Evolutionary conservation across 495 filamentous ascomycete genomes (phyloP), one percentile per base, ranked within the genome.

Genomic region (Cercophora scortea): DNA sequence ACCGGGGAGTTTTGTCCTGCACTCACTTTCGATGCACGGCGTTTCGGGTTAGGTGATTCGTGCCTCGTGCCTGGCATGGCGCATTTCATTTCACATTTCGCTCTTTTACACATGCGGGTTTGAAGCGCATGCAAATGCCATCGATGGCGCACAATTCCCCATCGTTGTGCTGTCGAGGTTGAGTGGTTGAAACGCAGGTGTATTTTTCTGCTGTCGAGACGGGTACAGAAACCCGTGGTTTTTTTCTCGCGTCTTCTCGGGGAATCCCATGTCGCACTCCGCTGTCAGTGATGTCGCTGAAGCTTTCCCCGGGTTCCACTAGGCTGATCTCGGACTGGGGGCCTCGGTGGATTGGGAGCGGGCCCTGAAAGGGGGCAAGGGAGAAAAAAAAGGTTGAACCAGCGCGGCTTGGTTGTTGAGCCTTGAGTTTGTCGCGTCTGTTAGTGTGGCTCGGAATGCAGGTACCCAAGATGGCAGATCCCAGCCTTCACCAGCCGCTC

Each of bases 221-320:
- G 25, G 25, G 25, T 25, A 25, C 25, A 5, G 25, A 25, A 25
- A 25, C 25, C 25, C 25, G 25, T 49, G 4, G 25, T 47, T 34
- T 49, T 41, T 39, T 18, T 34, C 25, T 13, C n/a, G 38, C 49
- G 32, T 11, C 12, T 32, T 33, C 42, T 34, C 6, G 8, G 17
- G 15, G 36, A 50, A 43, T 51, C 11, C 49, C 41, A 36, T 45
- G 41, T 38, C 13, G 43, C 43, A 18, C 43, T 45, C 43, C 34
- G 46, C 43, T 43, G 18, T 41, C 34, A 33, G 17, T 18, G 43
- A 45, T 32, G 51, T 5, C 52, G 18, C 15, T 41, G 47, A 53
- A 53, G 51, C 53, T 61, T 60, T 59, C 56, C 51, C 56, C 53
- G 53, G 60, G 62, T 56, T 52, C 60, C 61, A 50, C 63, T 59